Conservation (phyloP, 352 stramenopile species). For the Phytophthora pseudosyringae region DNA sequence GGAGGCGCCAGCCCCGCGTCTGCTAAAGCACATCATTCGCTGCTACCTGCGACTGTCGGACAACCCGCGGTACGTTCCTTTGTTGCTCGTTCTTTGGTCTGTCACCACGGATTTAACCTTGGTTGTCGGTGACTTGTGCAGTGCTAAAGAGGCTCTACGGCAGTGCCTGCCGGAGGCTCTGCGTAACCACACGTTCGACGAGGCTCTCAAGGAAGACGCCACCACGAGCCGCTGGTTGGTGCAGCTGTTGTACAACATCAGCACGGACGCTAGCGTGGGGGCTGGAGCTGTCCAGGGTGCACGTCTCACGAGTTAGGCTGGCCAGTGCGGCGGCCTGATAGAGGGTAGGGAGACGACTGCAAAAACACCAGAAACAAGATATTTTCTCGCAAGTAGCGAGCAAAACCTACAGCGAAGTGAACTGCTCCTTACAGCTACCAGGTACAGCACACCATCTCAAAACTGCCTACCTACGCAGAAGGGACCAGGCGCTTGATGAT, state of each 20-base stretch:
- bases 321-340: constrained; percentile 24
- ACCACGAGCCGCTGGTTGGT: constrained; percentile 97
- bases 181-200: constrained; percentile 95
- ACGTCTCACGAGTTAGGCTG: constrained; percentile 37
- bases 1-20: constrained; percentile 91
- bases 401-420: constrained; percentile 19
- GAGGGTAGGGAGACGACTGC: constrained; percentile 7
- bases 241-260: constrained; percentile 95
- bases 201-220: constrained; percentile 94
- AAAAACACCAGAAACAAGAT: constrained; percentile 21
- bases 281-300: constrained; percentile 31
- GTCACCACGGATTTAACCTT: constrained; percentile 19
- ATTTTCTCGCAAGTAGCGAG: constrained; percentile 26
- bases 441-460: constrained; percentile 6
- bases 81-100: constrained; percentile 3
- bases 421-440: background rate
- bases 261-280: constrained; percentile 31
- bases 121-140: constrained; percentile 13
- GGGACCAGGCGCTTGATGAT: constrained; percentile 56
- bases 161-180: constrained; percentile 95
- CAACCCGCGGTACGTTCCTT: constrained; percentile 52
- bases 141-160: constrained; percentile 96
- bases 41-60: constrained; percentile 97
- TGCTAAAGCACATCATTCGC: constrained; percentile 99
- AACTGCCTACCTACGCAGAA: constrained; percentile 22